These are phyloP conservation scores for Vitis vinifera DNA, from an alignment of 164 flowering plant genomes.

Conservation along the genomic window DNA sequence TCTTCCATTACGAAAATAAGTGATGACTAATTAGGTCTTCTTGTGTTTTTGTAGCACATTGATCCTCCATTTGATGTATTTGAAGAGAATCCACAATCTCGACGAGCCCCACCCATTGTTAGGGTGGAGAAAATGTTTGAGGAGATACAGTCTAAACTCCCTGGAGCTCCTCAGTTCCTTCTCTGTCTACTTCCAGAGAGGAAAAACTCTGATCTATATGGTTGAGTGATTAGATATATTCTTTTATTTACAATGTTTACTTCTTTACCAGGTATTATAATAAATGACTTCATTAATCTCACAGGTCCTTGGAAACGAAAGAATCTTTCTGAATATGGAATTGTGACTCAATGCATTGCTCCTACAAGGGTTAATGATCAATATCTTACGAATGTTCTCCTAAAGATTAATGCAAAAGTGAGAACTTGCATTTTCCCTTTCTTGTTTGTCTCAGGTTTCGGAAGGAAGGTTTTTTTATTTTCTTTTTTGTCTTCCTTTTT, in stretches of 20 bases:
- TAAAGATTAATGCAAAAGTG: conserved; percentile 29
- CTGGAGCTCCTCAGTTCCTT: conserved; percentile 56
- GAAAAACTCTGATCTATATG: conserved; percentile 56
- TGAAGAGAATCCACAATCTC: conserved; percentile 46
- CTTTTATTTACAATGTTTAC: too few relatives aligned
- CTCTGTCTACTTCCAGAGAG: conserved; percentile 63
- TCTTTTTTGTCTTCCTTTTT: too few relatives aligned
- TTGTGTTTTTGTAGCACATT: conserved; percentile 28
- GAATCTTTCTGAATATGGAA: conserved; percentile 6
- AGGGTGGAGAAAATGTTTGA: conserved; percentile 73
- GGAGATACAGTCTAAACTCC: conserved; percentile 43
- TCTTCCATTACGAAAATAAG: too few relatives aligned
- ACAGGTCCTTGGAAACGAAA: conserved; percentile 21
- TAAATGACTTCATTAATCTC: not conserved
- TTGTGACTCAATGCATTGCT: conserved; percentile 15
- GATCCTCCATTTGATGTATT: conserved; percentile 44
- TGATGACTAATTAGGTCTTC: not conserved
- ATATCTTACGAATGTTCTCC: conserved; percentile 22
- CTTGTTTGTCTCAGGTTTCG: too few relatives aligned
- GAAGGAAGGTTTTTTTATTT: too few relatives aligned
- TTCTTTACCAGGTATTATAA: not conserved
- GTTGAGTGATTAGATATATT: conserved; percentile 12
- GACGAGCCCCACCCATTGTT: conserved; percentile 42
- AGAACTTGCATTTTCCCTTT: not conserved
- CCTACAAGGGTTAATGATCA: conserved; percentile 12